Conservation (phyloP, 2,329 filamentous ascomycete genomes). For the Sporothrix humicola region DNA sequence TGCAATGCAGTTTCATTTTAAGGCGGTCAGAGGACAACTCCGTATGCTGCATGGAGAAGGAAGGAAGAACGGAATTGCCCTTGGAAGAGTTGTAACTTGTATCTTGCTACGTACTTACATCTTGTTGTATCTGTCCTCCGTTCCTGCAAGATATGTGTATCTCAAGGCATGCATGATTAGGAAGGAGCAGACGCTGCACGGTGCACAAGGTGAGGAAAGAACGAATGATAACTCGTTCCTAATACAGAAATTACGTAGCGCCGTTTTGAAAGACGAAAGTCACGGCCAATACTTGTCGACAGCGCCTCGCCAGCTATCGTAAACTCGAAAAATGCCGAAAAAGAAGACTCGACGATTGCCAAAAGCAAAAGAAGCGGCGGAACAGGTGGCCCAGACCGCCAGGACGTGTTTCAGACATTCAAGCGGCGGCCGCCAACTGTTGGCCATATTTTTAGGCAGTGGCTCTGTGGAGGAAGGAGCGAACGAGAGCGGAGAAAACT, state of each 20-base stretch:
- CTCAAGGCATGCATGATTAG: not conserved
- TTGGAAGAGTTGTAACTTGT: not conserved
- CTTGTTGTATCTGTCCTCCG: not conserved
- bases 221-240: not conserved
- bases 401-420: slow-evolving; percentile 34
- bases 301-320: not conserved
- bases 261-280: not conserved
- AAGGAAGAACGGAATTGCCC: not conserved
- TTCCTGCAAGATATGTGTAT: slow-evolving; percentile 9
- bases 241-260: not conserved
- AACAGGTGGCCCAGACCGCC: slow-evolving; percentile 19
- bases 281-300: not conserved
- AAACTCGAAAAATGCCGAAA: not conserved
- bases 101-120: not conserved
- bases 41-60: not conserved
- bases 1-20: slow-evolving; percentile 36
- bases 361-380: not conserved
- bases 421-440: slow-evolving; percentile 16
- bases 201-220: not conserved
- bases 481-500: slow-evolving; percentile 3
- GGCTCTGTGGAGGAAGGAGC: not conserved
- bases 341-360: not conserved
- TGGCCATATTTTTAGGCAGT: slow-evolving; percentile 17
- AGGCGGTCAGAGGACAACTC: slow-evolving; percentile 10
- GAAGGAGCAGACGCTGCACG: not conserved